Evolutionary conservation across 805 yeast genomes (phyloP).

Genomic region (Novakomyces olei): DNA sequence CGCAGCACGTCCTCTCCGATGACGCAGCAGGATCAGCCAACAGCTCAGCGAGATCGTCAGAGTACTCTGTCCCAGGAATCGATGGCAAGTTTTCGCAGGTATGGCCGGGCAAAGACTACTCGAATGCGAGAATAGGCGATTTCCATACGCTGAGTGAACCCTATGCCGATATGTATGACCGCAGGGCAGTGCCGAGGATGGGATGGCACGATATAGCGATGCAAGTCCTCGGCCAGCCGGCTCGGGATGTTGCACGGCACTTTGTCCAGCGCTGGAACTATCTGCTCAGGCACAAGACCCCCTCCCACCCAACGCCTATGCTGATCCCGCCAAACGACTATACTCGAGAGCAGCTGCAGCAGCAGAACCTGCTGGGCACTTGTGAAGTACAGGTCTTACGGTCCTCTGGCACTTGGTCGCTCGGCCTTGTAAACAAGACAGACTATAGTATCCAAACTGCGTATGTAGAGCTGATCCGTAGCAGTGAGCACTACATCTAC

Average conservation of each 20-base stretch:
- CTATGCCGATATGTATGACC: constrained; percentile 75
- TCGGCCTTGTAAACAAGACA: constrained; percentile 43
- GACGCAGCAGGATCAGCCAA: constrained; percentile 27
- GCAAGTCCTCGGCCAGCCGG: constrained; percentile 85
- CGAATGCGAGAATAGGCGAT: constrained; percentile 84
- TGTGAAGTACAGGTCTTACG: constrained; percentile 82
- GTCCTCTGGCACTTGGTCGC: constrained; percentile 82
- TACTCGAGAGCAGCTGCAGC: constrained; percentile 43
- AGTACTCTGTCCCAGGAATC: no score
- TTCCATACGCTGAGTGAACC: constrained; percentile 65
- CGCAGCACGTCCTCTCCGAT: constrained; percentile 77
- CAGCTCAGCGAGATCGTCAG: no score
- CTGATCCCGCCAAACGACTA: constrained; percentile 83
- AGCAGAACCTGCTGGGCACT: constrained; percentile 30
- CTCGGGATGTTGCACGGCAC: constrained; percentile 78
- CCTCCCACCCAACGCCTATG: constrained; percentile 80
- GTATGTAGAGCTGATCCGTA: constrained; percentile 69
- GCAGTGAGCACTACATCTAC: constrained; percentile 79
- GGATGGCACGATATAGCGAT: constrained; percentile 99
- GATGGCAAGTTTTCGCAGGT: constrained; percentile 13
- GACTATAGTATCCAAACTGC: constrained; percentile 81
- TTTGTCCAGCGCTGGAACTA: constrained; percentile 97
- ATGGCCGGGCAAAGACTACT: constrained; percentile 94
- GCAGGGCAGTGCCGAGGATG: constrained; percentile 70
- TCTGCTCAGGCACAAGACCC: constrained; percentile 74